These are phyloP conservation scores for Colletotrichum sp. DNA, from an alignment of 2,329 filamentous ascomycete species.

Conservation along the genomic window DNA sequence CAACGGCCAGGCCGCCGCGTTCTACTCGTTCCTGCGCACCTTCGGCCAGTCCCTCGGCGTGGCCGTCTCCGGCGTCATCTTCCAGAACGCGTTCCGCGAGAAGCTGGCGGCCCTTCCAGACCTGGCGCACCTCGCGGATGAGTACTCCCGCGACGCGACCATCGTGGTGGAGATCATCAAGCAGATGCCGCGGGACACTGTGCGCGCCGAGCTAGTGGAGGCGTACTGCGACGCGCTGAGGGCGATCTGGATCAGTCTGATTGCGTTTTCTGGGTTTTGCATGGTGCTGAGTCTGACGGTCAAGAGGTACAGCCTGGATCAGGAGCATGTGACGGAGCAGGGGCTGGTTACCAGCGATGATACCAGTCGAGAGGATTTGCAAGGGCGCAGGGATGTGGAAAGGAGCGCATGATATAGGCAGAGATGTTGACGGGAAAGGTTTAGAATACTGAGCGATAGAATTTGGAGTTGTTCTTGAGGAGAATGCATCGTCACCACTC, in stretches of 20 bases:
- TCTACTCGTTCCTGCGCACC: slow-evolving; percentile 71
- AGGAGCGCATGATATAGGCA: background rate
- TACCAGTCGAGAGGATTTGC: background rate
- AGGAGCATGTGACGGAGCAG: slow-evolving; percentile 35
- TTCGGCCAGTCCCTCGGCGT: slow-evolving; percentile 71
- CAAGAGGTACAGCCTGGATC: slow-evolving; percentile 32
- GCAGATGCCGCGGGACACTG: slow-evolving; percentile 39
- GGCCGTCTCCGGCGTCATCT: slow-evolving; percentile 70
- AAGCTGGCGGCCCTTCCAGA: slow-evolving; percentile 52
- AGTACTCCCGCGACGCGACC: slow-evolving; percentile 62
- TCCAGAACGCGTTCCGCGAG: slow-evolving; percentile 67
- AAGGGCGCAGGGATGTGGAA: background rate
- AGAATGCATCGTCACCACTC: background rate
- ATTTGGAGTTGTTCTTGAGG: background rate
- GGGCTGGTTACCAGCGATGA: slow-evolving; percentile 22
- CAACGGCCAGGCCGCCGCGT: slow-evolving; percentile 62
- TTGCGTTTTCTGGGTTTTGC: slow-evolving; percentile 31
- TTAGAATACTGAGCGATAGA: too few species aligned
- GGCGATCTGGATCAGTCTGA: slow-evolving; percentile 36
- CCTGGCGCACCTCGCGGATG: slow-evolving; percentile 44
- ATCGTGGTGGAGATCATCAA: slow-evolving; percentile 64
- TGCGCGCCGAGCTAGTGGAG: slow-evolving; percentile 25
- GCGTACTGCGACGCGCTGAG: slow-evolving; percentile 37
- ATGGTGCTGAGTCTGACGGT: slow-evolving; percentile 35
- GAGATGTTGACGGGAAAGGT: background rate